phyloP scores from a whole-genome alignment of 208 protist genomes.

The Borovskyia barvae region DNA sequence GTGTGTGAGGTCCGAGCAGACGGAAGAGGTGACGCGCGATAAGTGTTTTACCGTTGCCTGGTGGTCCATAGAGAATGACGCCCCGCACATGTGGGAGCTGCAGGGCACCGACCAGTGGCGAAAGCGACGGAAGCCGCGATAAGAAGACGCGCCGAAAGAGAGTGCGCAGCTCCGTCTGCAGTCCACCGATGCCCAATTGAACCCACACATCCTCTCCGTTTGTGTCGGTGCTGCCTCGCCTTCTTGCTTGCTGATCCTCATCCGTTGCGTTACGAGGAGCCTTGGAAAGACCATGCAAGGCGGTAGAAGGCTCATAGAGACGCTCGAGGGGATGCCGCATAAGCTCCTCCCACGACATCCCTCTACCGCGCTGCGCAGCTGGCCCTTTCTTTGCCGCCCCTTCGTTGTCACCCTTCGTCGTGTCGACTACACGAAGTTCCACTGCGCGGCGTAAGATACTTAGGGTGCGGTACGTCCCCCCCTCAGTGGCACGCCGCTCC shows the following conservation, averaged over 20 bases:
- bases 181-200: slow-evolving; percentile 93
- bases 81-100: slow-evolving; percentile 97
- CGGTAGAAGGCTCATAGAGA: slow-evolving; percentile 29
- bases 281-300: too few relatives aligned
- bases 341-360: slow-evolving; percentile 19
- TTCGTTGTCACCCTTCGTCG: not conserved
- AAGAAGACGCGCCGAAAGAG: slow-evolving; percentile 99
- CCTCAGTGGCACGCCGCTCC: slow-evolving; percentile 6
- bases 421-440: slow-evolving; percentile 37
- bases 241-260: not conserved
- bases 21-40: slow-evolving; percentile 98
- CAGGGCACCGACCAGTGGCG: slow-evolving; percentile 64
- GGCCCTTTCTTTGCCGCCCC: not conserved
- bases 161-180: slow-evolving; percentile 92
- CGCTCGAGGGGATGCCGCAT: slow-evolving; percentile 45
- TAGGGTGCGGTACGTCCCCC: slow-evolving; percentile 10
- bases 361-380: not conserved
- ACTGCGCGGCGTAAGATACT: slow-evolving; percentile 43
- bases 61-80: slow-evolving; percentile 98
- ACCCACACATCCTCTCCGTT: slow-evolving; percentile 43
- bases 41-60: slow-evolving; percentile 99
- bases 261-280: too few relatives aligned
- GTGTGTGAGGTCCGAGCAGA: slow-evolving; percentile 90
- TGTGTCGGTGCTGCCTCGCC: not conserved
- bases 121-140: slow-evolving; percentile 90